These are phyloP conservation scores for Phoma sp. DNA, from an alignment of 2,329 filamentous ascomycete genomes.

Conservation along the genomic window DNA sequence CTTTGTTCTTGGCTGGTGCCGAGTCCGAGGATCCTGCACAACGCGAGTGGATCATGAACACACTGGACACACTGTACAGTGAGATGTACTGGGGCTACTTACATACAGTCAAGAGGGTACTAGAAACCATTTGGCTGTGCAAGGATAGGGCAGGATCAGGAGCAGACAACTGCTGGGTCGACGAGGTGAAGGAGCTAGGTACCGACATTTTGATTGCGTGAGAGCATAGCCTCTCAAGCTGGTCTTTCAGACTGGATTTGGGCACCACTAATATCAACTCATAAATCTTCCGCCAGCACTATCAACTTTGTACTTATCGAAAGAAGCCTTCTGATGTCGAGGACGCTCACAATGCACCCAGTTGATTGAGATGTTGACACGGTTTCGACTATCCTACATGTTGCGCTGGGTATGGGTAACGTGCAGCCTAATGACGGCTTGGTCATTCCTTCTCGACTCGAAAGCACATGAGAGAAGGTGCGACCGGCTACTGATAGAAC, in stretches of 20 bases:
- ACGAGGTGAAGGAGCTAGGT: slow-evolving; percentile 42
- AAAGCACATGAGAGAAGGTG: background rate
- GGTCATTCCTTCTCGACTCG: background rate
- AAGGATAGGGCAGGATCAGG: slow-evolving; percentile 34
- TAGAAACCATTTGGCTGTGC: slow-evolving; percentile 46
- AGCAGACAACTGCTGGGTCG: slow-evolving; percentile 43
- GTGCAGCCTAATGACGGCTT: background rate
- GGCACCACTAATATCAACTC: background rate
- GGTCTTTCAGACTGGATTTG: background rate
- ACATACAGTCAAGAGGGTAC: slow-evolving; percentile 42
- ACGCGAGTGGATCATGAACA: slow-evolving; percentile 61
- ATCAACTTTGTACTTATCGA: background rate
- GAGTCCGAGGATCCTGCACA: slow-evolving; percentile 59
- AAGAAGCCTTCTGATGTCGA: background rate
- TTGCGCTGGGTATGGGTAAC: background rate
- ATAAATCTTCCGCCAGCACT: too few species aligned
- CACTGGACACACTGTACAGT: slow-evolving; percentile 46
- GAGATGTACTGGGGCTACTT: slow-evolving; percentile 50
- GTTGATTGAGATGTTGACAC: background rate
- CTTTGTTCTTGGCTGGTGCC: slow-evolving; percentile 65
- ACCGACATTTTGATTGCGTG: slow-evolving; percentile 45
- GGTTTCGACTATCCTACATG: background rate
- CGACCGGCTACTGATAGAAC: background rate
- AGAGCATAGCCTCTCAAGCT: background rate
- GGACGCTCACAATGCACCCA: background rate